These are phyloP conservation scores for Leccinum variicolor DNA, from an alignment of 768 basidiomycete species.

Conservation along the genomic window DNA sequence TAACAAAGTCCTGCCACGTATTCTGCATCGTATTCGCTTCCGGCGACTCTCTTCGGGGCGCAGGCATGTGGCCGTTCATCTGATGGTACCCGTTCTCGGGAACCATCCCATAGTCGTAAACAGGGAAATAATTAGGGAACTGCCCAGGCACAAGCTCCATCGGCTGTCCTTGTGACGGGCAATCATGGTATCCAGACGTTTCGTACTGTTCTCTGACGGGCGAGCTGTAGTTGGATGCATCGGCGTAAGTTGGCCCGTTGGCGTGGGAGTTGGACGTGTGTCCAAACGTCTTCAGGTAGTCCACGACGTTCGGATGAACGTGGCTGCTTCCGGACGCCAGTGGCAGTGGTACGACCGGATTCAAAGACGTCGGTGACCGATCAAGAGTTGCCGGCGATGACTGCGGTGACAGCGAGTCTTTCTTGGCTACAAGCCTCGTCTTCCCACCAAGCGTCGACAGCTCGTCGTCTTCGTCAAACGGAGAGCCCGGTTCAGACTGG, in stretches of 20 bases:
- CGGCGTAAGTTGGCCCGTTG: slow-evolving; percentile 21
- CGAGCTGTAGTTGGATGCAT: slow-evolving; percentile 24
- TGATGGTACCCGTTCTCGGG: slow-evolving; percentile 34
- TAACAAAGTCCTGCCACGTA: slow-evolving; percentile 64
- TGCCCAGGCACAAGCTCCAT: slow-evolving; percentile 32
- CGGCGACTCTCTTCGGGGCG: slow-evolving; percentile 42
- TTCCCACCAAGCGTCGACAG: slow-evolving; percentile 61
- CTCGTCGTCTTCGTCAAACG: slow-evolving; percentile 58
- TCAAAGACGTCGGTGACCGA: slow-evolving; percentile 65
- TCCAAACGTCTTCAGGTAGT: slow-evolving; percentile 65
- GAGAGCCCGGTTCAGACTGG: slow-evolving; percentile 38
- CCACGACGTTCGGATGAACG: slow-evolving; percentile 61
- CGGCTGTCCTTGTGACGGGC: slow-evolving; percentile 24
- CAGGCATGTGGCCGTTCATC: slow-evolving; percentile 36
- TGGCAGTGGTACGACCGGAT: slow-evolving; percentile 71
- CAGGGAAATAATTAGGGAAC: slow-evolving; percentile 72
- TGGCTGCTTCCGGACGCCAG: slow-evolving; percentile 48
- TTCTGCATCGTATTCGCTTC: slow-evolving; percentile 56
- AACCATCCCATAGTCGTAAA: slow-evolving; percentile 62
- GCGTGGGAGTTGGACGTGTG: slow-evolving; percentile 22
- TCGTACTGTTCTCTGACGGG: slow-evolving; percentile 26
- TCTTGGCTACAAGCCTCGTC: slow-evolving; percentile 62
- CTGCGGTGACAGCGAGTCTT: slow-evolving; percentile 52
- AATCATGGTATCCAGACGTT: slow-evolving; percentile 18
- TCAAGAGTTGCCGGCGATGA: slow-evolving; percentile 42